Evolutionary conservation across 164 flowering plant genomes (phyloP).

Genomic region (Cinnamomum micranthum): DNA sequence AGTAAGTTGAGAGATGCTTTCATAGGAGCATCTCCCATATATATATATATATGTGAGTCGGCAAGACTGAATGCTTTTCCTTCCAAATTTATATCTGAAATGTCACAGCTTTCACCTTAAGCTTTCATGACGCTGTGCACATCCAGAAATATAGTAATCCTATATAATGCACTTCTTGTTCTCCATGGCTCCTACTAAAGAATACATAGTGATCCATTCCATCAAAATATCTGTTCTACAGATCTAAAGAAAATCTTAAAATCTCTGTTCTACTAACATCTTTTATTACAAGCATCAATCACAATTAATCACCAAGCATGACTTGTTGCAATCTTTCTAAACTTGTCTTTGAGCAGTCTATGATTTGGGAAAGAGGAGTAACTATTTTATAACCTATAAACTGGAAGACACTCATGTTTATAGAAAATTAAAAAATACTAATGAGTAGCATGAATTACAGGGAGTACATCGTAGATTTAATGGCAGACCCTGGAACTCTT

Average conservation of each 20-base stretch:
- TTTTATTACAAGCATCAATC: not conserved
- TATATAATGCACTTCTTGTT: not conserved
- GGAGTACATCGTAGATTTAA: constrained; percentile 93
- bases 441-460: constrained; percentile 39
- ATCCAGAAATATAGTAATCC: not conserved
- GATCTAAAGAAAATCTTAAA: too few relatives aligned
- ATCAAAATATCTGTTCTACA: too few relatives aligned
- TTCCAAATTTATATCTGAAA: too few relatives aligned
- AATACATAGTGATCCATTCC: not conserved
- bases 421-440: constrained; percentile 6
- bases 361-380: not conserved
- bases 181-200: not conserved
- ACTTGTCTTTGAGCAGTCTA: not conserved
- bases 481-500: constrained; percentile 96
- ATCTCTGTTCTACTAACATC: not conserved
- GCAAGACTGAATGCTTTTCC: not conserved
- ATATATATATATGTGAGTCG: not conserved
- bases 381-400: not conserved
- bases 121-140: not conserved
- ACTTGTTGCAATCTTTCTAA: not conserved
- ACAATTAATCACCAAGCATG: not conserved
- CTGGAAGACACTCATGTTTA: not conserved
- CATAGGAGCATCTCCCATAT: too few relatives aligned
- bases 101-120: not conserved
- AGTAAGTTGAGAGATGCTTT: too few relatives aligned